Base-by-base conservation (phyloP, 179 eudicot species). In the Amaranthus tricolor region DNA sequence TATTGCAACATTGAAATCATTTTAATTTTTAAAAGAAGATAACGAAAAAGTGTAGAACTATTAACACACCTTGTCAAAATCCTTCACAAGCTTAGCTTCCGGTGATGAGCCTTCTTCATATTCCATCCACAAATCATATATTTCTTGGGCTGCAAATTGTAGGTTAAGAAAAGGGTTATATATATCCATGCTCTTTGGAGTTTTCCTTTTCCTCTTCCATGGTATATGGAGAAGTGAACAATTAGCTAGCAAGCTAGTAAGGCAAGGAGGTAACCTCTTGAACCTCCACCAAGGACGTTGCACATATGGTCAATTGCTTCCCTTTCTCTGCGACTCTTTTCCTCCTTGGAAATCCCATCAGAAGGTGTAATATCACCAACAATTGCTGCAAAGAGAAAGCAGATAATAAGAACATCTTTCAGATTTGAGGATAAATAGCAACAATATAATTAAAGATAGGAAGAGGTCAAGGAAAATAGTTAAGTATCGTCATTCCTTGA, bases 351-450 rank as follows among this genome's bases (percentile, higher is more conserved):
- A 63, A 95, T 73, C 66, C 98, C 99, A 79, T 93, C 97, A 54
- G 81, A 53, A 58, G 99, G 99, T 74, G 99, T 91, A 71, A 95
- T 95, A 79, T 95, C 99, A 21, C 99, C 99, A 76, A 93, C 99
- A 79, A 95, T 95, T 59, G 99, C 99, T 95, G 75, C n/a, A 74
- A 57, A 13, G 68, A 63, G 51, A 47, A 12, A 10, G 24, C 3
- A 57, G 21, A 9, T 21, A 63, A 53, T 14, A 66, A 20, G n/a
- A 40, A 45, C n/a, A 11, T 31, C 16, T 10, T 14, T 47, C 16
- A 53, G 19, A 51, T 17, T 48, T 24, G n/a, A 17, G 11, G 43
- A 17, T 50, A 62, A 63, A 20, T 57, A 5, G 19, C 20, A 71
- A 40, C 17, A 47, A 40, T 21, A 63, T 59, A n/a, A 20, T 21